phyloP scores from a whole-genome alignment of 257 asterid genomes.

The Gentiana straminea region DNA sequence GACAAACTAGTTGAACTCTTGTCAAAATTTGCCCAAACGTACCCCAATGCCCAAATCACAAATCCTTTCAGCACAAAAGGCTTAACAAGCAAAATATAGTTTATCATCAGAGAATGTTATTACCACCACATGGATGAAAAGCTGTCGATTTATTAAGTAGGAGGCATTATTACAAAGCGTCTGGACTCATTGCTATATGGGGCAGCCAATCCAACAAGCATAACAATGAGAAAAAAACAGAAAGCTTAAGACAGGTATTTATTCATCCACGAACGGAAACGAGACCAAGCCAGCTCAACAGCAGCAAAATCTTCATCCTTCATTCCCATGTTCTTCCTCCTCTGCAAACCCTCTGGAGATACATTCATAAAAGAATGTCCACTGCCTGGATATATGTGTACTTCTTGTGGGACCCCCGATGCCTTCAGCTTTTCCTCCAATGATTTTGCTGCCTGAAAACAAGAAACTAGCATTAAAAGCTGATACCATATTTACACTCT shows the following conservation, averaged over 20 bases:
- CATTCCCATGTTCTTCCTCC: slow-evolving; percentile 80
- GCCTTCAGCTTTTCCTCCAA: slow-evolving; percentile 78
- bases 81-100: no score
- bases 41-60: no score
- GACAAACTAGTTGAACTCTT: no score
- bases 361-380: slow-evolving; percentile 88
- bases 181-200: no score
- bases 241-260: slow-evolving; percentile 46
- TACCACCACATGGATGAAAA: no score
- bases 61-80: no score
- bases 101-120: no score
- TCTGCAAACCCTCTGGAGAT: slow-evolving; percentile 59
- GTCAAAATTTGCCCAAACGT: no score
- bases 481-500: background rate
- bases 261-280: slow-evolving; percentile 69
- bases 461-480: slow-evolving; percentile 7
- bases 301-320: slow-evolving; percentile 59
- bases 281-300: slow-evolving; percentile 80
- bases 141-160: no score
- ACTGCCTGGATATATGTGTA: slow-evolving; percentile 60
- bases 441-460: slow-evolving; percentile 61
- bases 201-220: no score
- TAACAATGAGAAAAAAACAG: background rate
- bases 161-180: no score
- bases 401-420: slow-evolving; percentile 69